These are phyloP conservation scores for Crotalaria pallida DNA, from an alignment of 306 rosid genomes.

Conservation along the genomic window DNA sequence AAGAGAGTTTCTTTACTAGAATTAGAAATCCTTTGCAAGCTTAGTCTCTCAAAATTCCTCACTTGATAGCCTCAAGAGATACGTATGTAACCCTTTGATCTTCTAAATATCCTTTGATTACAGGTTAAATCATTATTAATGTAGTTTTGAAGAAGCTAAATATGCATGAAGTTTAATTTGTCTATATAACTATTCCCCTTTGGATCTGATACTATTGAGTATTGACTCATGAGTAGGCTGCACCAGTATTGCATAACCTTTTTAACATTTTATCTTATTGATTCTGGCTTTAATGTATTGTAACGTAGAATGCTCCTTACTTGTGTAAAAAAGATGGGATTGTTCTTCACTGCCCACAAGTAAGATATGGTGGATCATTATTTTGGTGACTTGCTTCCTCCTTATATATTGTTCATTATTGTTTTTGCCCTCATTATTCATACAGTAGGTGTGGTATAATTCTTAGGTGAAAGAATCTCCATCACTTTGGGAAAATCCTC, in stretches of 20 bases:
- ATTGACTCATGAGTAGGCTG: conserved; percentile 2
- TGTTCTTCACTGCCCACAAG: conserved; percentile 89
- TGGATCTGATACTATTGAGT: neutral
- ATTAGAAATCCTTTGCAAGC: too few species aligned
- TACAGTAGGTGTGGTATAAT: neutral
- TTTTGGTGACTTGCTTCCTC: too few species aligned
- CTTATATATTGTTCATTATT: neutral
- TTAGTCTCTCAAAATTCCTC: too few species aligned
- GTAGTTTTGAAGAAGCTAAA: too few species aligned
- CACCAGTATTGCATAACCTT: neutral
- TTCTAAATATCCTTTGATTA: too few species aligned
- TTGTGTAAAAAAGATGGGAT: conserved; percentile 89
- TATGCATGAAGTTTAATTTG: too few species aligned
- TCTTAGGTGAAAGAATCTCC: conserved; percentile 80
- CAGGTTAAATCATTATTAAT: too few species aligned
- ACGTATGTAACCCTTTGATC: too few species aligned
- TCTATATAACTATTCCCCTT: too few species aligned
- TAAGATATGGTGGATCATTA: conserved; percentile 39
- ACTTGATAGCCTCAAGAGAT: too few species aligned
- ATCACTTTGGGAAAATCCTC: conserved; percentile 98
- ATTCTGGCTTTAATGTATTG: conserved; percentile 21
- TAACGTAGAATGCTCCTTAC: conserved; percentile 89
- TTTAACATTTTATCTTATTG: conserved; percentile 2
- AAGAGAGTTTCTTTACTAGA: too few species aligned
- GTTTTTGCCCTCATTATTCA: neutral